phyloP scores from a whole-genome alignment of 352 stramenopile species.

The Plasmopara viticola region DNA sequence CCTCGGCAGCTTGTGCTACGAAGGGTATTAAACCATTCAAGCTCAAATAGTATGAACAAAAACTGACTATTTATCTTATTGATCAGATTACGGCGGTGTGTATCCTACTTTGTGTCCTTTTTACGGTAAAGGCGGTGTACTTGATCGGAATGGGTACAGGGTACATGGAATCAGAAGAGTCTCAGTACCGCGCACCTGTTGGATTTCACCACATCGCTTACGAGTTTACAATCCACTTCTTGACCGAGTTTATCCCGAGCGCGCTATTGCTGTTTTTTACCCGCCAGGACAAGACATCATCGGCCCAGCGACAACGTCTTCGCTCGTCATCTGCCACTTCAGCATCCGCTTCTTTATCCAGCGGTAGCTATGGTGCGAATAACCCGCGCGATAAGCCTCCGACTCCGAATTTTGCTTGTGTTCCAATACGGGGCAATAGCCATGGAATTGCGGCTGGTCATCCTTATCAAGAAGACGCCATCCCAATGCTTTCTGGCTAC shows the following conservation, averaged over 20 bases:
- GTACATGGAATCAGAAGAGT: slow-evolving; percentile 52
- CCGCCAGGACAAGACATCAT: slow-evolving; percentile 32
- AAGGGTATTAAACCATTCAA: slow-evolving; percentile 28
- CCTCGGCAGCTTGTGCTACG: slow-evolving; percentile 61
- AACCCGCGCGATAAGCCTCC: slow-evolving; percentile 32
- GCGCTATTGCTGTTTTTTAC: slow-evolving; percentile 66
- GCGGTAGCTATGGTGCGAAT: slow-evolving; percentile 25
- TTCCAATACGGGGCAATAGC: slow-evolving; percentile 26
- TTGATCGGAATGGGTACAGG: slow-evolving; percentile 64
- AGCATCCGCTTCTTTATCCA: slow-evolving; percentile 25
- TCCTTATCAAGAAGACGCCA: slow-evolving; percentile 41
- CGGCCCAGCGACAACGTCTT: slow-evolving; percentile 17
- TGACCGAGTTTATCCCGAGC: slow-evolving; percentile 65
- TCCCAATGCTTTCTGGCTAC: slow-evolving; percentile 54
- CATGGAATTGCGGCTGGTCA: slow-evolving; percentile 23
- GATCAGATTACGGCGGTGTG: slow-evolving; percentile 71
- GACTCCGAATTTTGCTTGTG: slow-evolving; percentile 35
- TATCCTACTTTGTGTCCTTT: slow-evolving; percentile 62
- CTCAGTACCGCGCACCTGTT: slow-evolving; percentile 51
- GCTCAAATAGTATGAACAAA: slow-evolving; percentile 5
- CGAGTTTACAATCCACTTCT: slow-evolving; percentile 67
- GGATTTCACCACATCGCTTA: slow-evolving; percentile 65
- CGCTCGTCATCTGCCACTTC: slow-evolving; percentile 24
- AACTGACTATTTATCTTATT: slow-evolving; percentile 4
- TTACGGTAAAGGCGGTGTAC: slow-evolving; percentile 59